A percentile compares a stretch with the other conserved stretches of the same genome.
Conservation (phyloP, 306 rosid species). For the Cotoneaster glaucophyllus region DNA sequence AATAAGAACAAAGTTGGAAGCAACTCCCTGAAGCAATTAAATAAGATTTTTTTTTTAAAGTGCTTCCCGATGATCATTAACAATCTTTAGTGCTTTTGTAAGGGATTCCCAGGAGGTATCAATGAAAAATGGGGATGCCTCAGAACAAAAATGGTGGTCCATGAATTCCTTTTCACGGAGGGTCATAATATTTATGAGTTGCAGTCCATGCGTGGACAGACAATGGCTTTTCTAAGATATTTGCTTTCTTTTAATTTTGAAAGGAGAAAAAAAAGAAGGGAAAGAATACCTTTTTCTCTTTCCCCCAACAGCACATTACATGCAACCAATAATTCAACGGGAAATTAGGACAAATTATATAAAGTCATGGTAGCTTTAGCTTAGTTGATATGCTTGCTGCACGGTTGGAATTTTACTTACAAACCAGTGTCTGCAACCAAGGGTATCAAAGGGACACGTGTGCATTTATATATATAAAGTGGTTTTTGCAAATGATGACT, state of each 20-base stretch:
- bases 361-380: constrained; percentile 9
- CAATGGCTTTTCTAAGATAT: constrained; percentile 46
- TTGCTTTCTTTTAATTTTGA: constrained; percentile 13
- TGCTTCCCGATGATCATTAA: background rate
- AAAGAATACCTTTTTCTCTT: background rate
- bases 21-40: background rate
- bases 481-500: too few species aligned
- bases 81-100: constrained; percentile 24
- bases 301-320: background rate
- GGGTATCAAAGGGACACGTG: too few species aligned
- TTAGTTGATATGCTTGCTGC: background rate
- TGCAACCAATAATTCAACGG: background rate
- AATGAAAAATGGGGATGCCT: constrained; percentile 37
- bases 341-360: background rate
- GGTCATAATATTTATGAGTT: constrained; percentile 38
- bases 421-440: too few species aligned
- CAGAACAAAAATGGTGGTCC: constrained; percentile 74
- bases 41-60: background rate
- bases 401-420: background rate
- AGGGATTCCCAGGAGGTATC: constrained; percentile 37
- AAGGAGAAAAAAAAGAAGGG: constrained; percentile 7
- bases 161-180: constrained; percentile 47
- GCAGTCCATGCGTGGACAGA: constrained; percentile 32
- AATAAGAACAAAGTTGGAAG: background rate
- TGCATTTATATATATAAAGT: too few species aligned